Evolutionary conservation across 2,329 filamentous ascomycete genomes (phyloP).

Genomic region (Xylaria sp.): DNA sequence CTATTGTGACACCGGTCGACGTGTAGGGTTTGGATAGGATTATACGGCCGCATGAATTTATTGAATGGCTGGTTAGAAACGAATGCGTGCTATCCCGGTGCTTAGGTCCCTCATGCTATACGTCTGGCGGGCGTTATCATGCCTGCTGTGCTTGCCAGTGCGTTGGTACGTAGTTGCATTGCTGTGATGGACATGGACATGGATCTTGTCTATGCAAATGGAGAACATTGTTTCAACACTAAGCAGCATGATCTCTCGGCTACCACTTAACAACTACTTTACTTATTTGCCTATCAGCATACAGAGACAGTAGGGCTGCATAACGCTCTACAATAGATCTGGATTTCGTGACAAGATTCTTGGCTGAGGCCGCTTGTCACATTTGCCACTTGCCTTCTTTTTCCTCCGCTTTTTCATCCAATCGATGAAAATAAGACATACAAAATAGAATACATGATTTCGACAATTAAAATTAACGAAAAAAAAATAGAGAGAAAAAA

Average conservation of each 20-base stretch:
- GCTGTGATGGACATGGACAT: background rate
- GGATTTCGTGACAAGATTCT: background rate
- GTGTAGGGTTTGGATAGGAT: constrained; percentile 6
- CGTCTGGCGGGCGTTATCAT: background rate
- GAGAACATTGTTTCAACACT: background rate
- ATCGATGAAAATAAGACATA: background rate
- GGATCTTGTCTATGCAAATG: background rate
- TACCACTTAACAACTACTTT: background rate
- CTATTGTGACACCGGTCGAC: constrained; percentile 16
- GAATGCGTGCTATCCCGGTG: background rate
- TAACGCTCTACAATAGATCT: background rate
- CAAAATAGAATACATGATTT: background rate
- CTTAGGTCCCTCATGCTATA: background rate
- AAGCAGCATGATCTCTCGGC: background rate
- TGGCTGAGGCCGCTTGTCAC: background rate
- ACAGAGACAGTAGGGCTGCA: constrained; percentile 5
- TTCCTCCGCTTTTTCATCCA: background rate
- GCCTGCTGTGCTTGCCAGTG: background rate
- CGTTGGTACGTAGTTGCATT: background rate
- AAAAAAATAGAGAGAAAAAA: constrained; percentile 1
- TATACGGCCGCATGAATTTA: constrained; percentile 16
- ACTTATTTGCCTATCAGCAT: background rate
- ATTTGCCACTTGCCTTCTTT: background rate
- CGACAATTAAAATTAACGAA: background rate
- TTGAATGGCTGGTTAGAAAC: background rate